Base-by-base conservation (phyloP, 176 grass and related monocot species). In the Zoysia japonica region DNA sequence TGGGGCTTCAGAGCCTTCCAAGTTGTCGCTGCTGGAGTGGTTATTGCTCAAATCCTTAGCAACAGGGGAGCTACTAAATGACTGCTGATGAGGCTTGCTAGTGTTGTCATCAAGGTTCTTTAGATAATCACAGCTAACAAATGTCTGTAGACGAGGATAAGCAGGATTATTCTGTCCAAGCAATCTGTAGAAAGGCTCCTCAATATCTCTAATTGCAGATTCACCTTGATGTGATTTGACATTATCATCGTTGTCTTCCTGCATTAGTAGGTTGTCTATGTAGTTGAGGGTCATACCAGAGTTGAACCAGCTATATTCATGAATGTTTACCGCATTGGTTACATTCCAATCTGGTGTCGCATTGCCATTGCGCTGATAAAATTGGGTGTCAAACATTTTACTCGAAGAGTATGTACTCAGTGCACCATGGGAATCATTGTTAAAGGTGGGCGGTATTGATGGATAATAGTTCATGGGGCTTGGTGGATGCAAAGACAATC, bases 231-330 rank as follows among this genome's bases (percentile, higher is more conserved):
- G 42, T 42, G 50, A 67, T 35, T 47, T 70, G 12, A 86, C 47
- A 38, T 54, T 88, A 3, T 61, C 85, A 59, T 91, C 80, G n/a
- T 36, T 80, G 51, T 93, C 88, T 51, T 87, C 87, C 52, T 94
- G 72, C 83, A 91, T 81, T 17, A 94, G 72, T 39, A 88, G 80
- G 44, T 73, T 39, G 54, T 82, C 67, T 78, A 91, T 84, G 59
- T 70, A 88, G 78, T 28, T 28, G 28, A 28, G 28, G 28, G 28
- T 28, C 28, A 28, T 28, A 28, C 28, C 28, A 28, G 28, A 78
- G 61, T 77, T 67, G 9, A 78, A 91, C 52, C 80, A 53, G 47
- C 49, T 63, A 39, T 77, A 28, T 11, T 65, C 72, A 55, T 11
- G 39, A 52, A 62, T 44, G 16, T 62, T 53, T 50, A 4, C n/a